These are phyloP conservation scores for Oehlia diaphana DNA, from an alignment of 192 early-diverging fungal species.

Conservation along the genomic window DNA sequence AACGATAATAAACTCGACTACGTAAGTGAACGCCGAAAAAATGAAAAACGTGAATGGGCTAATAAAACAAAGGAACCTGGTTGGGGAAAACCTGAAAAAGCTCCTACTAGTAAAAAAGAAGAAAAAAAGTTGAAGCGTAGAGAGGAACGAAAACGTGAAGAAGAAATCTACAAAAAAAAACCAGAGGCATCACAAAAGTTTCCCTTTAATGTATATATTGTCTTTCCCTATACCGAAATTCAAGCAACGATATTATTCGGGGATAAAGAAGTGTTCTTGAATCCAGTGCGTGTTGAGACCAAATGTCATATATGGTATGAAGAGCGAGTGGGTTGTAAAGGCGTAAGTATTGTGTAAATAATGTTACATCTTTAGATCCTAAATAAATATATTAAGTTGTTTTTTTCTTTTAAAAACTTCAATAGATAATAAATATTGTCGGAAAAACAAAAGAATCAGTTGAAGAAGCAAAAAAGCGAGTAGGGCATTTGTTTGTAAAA, in stretches of 20 bases:
- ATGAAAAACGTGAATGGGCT: constrained; percentile 26
- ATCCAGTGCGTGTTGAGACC: constrained; percentile 36
- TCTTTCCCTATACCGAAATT: constrained; percentile 30
- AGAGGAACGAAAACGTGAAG: constrained; percentile 18
- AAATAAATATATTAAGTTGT: background rate
- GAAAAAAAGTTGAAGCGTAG: constrained; percentile 23
- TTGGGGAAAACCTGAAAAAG: no score
- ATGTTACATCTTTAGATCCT: background rate
- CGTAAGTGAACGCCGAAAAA: constrained; percentile 34
- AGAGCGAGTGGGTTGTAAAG: background rate
- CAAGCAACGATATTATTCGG: constrained; percentile 32
- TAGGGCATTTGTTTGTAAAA: constrained; percentile 42
- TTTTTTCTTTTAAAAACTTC: constrained; percentile 18
- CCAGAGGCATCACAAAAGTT: background rate
- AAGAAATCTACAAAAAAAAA: constrained; percentile 29
- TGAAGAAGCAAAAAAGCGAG: constrained; percentile 27
- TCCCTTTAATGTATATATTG: constrained; percentile 32
- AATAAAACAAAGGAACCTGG: no score
- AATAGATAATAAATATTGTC: constrained; percentile 25
- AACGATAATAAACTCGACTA: background rate
- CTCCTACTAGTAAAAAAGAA: background rate
- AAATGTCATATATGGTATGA: constrained; percentile 45
- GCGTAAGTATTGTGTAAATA: constrained; percentile 15
- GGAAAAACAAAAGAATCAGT: constrained; percentile 22
- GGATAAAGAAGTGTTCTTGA: constrained; percentile 34